These are phyloP conservation scores for Arabidopsis arenosa DNA, from an alignment of 345 rosid genomes.

Conservation along the genomic window DNA sequence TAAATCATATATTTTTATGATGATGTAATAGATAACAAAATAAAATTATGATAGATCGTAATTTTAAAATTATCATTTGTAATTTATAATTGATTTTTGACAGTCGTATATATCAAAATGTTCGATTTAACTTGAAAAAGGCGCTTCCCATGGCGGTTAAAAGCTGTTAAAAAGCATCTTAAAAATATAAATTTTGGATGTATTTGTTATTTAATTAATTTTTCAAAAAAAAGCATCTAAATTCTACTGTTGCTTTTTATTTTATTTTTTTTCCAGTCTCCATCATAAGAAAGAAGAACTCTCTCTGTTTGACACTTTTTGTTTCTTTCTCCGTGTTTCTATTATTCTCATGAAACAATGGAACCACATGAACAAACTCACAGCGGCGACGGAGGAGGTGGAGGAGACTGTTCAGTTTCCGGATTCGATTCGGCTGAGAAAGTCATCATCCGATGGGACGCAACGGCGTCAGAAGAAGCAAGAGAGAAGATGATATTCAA, in stretches of 20 bases:
- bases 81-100: neutral
- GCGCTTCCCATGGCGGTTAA: slow-evolving; percentile 41
- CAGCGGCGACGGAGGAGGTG: slow-evolving; percentile 13
- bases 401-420: slow-evolving; percentile 40
- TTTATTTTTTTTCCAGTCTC: neutral
- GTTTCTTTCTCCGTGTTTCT: neutral
- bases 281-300: slow-evolving; percentile 4
- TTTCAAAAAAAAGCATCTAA: neutral
- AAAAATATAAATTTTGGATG: slow-evolving; percentile 9
- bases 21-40: no score
- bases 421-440: slow-evolving; percentile 69
- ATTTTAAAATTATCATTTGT: neutral
- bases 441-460: slow-evolving; percentile 89
- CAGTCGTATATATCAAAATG: neutral
- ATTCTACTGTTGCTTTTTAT: slow-evolving; percentile 15
- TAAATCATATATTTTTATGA: no score
- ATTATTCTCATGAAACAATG: slow-evolving; percentile 50
- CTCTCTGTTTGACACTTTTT: slow-evolving; percentile 25
- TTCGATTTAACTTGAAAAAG: slow-evolving; percentile 25
- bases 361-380: slow-evolving; percentile 56
- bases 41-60: no score
- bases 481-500: slow-evolving; percentile 84
- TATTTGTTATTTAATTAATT: neutral
- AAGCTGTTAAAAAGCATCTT: slow-evolving; percentile 26
- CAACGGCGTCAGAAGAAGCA: slow-evolving; percentile 85